Percentiles rank a stretch among this genome's conserved stretches.
These are phyloP conservation scores for Sphaerobolus stellatus DNA, from an alignment of 1,284 basidiomycete species.

Conservation along the genomic window DNA sequence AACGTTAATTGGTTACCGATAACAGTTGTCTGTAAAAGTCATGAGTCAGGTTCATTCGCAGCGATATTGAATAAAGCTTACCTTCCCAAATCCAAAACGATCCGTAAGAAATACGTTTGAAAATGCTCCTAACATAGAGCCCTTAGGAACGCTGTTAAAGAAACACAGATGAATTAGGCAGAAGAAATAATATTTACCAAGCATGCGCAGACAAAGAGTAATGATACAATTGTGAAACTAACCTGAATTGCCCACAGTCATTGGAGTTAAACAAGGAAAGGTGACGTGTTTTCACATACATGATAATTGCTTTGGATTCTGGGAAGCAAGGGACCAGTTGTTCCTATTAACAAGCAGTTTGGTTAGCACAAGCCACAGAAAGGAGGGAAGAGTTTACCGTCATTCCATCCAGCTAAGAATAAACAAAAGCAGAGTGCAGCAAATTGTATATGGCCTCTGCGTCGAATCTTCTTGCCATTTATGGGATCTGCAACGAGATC, in stretches of 20 bases:
- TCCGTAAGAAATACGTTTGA: constrained; percentile 54
- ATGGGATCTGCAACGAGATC: too few relatives aligned
- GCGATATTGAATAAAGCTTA: constrained; percentile 20
- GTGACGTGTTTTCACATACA: too few relatives aligned
- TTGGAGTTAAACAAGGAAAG: not conserved
- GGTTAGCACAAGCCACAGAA: not conserved
- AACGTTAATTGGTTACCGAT: constrained; percentile 4
- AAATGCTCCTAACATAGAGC: constrained; percentile 51
- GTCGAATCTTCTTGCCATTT: not conserved
- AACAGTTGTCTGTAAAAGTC: constrained; percentile 46
- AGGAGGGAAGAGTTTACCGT: constrained; percentile 40
- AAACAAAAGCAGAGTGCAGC: constrained; percentile 33
- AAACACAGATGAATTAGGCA: not conserved
- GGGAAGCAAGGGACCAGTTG: constrained; percentile 49
- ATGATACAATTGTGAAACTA: constrained; percentile 45
- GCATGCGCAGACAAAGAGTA: constrained; percentile 47
- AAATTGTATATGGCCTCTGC: constrained; percentile 29
- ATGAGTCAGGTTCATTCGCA: not conserved
- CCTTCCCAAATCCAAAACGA: constrained; percentile 59
- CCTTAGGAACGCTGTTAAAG: constrained; percentile 37
- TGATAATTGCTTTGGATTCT: constrained; percentile 53
- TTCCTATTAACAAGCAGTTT: constrained; percentile 18
- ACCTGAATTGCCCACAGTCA: constrained; percentile 31
- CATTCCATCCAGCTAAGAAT: constrained; percentile 57
- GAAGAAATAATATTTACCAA: constrained; percentile 32